Evolutionary conservation across 169 alveolate species (phyloP).

Genomic region (Neospora caninum): DNA sequence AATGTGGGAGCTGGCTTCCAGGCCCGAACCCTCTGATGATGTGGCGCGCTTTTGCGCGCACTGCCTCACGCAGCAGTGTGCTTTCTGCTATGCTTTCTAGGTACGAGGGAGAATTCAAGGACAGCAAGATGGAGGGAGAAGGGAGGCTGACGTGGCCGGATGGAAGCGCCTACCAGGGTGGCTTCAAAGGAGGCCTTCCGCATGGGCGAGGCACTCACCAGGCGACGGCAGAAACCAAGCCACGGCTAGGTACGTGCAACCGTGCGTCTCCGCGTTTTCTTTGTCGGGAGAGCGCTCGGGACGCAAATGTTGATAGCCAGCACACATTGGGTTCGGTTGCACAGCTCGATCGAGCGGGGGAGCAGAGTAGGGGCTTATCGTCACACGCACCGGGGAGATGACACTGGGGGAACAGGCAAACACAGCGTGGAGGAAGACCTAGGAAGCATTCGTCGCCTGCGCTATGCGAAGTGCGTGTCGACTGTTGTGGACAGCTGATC

Average conservation of each 20-base stretch:
- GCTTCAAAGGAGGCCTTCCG: slow-evolving; percentile 76
- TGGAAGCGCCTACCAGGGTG: slow-evolving; percentile 82
- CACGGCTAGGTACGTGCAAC: slow-evolving; percentile 61
- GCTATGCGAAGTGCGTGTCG: neutral
- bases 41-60: no score
- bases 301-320: no score
- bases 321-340: no score
- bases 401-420: no score
- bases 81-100: slow-evolving; percentile 16
- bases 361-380: no score
- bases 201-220: slow-evolving; percentile 77
- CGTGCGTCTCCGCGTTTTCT: neutral
- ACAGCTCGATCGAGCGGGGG: no score
- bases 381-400: no score
- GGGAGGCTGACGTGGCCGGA: slow-evolving; percentile 81
- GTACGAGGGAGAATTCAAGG: slow-evolving; percentile 82
- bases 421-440: no score
- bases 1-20: no score
- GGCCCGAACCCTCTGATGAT: no score
- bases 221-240: slow-evolving; percentile 69
- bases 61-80: no score
- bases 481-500: neutral
- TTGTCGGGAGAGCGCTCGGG: neutral
- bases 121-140: slow-evolving; percentile 79
- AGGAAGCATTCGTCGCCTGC: no score